Conservation (phyloP, 371 early-diverging fungal genomes). For the Batkoa obscura region DNA sequence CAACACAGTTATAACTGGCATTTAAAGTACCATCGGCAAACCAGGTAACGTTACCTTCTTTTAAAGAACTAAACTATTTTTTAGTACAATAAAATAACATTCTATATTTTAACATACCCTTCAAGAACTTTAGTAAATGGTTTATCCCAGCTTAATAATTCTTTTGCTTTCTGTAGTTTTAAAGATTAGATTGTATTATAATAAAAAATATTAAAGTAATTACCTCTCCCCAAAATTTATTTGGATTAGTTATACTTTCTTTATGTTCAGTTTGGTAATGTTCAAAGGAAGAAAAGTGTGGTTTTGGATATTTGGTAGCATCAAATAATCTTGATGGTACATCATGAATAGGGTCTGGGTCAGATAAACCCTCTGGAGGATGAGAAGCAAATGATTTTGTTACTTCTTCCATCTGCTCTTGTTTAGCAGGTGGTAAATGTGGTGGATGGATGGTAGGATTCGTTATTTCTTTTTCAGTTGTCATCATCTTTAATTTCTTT, state of each 20-base stretch:
- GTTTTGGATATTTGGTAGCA: conserved; percentile 23
- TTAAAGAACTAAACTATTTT: conserved; percentile 14
- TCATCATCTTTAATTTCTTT: too few species aligned
- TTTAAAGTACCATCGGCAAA: conserved; percentile 88
- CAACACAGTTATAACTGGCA: conserved; percentile 91
- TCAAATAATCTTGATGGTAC: background rate
- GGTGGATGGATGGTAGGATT: conserved; percentile 1
- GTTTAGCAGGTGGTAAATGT: background rate
- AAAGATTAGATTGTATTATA: conserved; percentile 3
- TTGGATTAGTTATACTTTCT: conserved; percentile 57
- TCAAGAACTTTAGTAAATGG: conserved; percentile 3
- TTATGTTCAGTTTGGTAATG: conserved; percentile 58
- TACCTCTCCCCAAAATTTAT: conserved; percentile 71
- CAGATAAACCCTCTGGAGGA: background rate
- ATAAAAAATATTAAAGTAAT: conserved; percentile 4
- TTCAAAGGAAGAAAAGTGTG: conserved; percentile 51
- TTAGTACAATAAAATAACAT: background rate
- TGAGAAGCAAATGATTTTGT: background rate
- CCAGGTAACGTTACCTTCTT: conserved; percentile 71
- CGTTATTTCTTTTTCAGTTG: too few species aligned
- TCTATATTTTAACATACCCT: background rate
- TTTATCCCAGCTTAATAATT: conserved; percentile 2
- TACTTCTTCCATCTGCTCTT: background rate
- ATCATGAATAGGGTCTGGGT: background rate
- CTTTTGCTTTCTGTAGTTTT: conserved; percentile 5